Evolutionary conservation across 2,329 filamentous ascomycete species (phyloP), one percentile per base, ranked within the genome.

Genomic region (Pseudogymnoascus verrucosus): DNA sequence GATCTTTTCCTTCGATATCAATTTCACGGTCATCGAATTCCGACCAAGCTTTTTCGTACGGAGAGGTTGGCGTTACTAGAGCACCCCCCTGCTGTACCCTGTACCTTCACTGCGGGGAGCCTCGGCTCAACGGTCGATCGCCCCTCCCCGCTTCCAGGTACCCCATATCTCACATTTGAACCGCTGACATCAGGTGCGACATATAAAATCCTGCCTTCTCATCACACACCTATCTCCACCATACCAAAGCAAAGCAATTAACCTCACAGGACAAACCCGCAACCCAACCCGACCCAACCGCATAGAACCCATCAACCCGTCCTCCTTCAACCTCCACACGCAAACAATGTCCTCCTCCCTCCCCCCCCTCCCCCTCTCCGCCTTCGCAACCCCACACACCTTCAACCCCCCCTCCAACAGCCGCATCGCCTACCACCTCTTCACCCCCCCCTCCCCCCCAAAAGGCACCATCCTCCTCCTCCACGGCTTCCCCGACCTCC

Each of bases 401-500:
- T 44, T 44, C 19, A 21, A 44, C 19, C 16, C 40, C 16, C 40
- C 40, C 40, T 44, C 40, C 19, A 88, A 87, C 68, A 82, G 84
- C 70, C 90, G 80, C 36, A 96, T 95, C 77, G 84, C 81, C 70
- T 88, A 87, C 73, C 78, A 86, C 64, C 74, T 86, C 31, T 81
- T 79, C 47, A 78, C 82, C 68, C 81, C 85, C 1, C 74, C 69
- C 72, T 74, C 67, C 51, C 72, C 75, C 44, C 77, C 77, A 36
- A 69, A 76, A 63, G 80, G 78, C 51, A 84, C 82, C 14, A 76
- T 84, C 62, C 75, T 86, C 64, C 74, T 78, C 10, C 69, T 75
- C 63, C 75, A 78, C 75, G 93, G 93, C 68, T 96, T 88, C 77
- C 93, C 93, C 0, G 92, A 96, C 76, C 76, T 95, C 16, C 84